Evolutionary conservation across 176 grass and related monocot genomes (phyloP), one percentile per base, ranked within the genome.

Genomic region (Raddia distichophylla): DNA sequence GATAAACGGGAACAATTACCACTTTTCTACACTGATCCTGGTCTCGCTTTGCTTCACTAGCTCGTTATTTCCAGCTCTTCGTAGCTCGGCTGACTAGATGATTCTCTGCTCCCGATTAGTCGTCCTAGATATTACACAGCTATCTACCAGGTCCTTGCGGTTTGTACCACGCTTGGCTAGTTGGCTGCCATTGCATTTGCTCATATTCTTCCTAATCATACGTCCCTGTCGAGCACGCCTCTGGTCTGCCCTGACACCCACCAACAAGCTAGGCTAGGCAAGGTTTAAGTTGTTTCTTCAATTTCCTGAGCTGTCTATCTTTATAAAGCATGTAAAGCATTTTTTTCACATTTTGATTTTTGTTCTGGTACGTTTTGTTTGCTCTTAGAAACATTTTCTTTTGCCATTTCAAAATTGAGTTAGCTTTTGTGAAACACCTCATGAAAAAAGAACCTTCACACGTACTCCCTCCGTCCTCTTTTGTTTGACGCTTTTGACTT

Each of bases 1-100:
- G 87, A 89, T 81, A 70, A 85, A 85, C 77, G 70, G 17, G 87
- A 89, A 80, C 46, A 75, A 60, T 52, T 61, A 17, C 56, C 20
- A n/a, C 58, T 18, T 40, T 53, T 59, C 4, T 40, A 47, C 56
- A 78, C 27, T 67, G 76, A 70, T 80, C 63, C 54, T 65, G 69
- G 54, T 89, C 47, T 46, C 76, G 37, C 52, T 47, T 86, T 65
- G 64, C 51, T 48, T 52, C 55, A 9, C 37, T 40, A 11, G 40
- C 37, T 40, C 37, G 37, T 51, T 60, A 56, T 85, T 89, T 76
- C 55, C 82, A 76, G 47, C 58, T 6, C 40, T 73, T 19, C 40
- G 11, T 73, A 48, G 59, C 3, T 7, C 34, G 16, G 34, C 48
- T 70, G 45, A 43, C 82, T 56, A 54, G 85, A 82, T 75, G 58